Conservation (phyloP, 148 eudicot genomes). For the Nepenthes mirabilis region DNA sequence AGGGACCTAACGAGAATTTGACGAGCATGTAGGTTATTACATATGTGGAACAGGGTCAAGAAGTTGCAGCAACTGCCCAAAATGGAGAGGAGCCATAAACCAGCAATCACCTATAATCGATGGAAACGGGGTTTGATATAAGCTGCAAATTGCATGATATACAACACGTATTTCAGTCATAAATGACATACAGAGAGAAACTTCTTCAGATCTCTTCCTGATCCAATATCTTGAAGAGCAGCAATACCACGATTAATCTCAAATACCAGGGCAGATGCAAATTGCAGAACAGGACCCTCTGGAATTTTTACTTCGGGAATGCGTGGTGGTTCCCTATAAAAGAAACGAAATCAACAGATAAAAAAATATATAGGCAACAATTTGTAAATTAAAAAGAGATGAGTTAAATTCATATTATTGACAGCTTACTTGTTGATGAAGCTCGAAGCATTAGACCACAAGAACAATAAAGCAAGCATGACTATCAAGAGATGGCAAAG, state of each 20-base stretch:
- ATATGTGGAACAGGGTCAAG: conserved; percentile 12
- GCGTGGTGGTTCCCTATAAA: conserved; percentile 37
- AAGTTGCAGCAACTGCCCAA: conserved; percentile 16
- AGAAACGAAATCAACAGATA: neutral
- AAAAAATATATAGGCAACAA: neutral
- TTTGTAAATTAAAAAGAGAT: neutral
- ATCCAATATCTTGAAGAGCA: conserved; percentile 35
- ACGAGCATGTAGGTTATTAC: neutral
- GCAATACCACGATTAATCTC: conserved; percentile 42
- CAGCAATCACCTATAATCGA: conserved; percentile 10
- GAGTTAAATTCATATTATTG: neutral
- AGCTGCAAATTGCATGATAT: neutral
- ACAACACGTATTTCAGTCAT: neutral
- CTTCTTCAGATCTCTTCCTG: conserved; percentile 55
- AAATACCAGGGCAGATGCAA: conserved; percentile 31
- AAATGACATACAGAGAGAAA: conserved; percentile 33
- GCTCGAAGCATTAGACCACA: conserved; percentile 70
- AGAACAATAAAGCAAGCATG: conserved; percentile 43
- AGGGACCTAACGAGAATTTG: neutral
- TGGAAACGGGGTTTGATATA: neutral
- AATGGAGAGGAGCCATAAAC: conserved; percentile 14
- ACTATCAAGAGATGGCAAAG: conserved; percentile 68
- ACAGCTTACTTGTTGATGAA: conserved; percentile 68
- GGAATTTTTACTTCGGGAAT: conserved; percentile 50
- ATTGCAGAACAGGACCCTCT: conserved; percentile 32